phyloP scores from a whole-genome alignment of 257 asterid genomes.

The Solanum habrochaites region DNA sequence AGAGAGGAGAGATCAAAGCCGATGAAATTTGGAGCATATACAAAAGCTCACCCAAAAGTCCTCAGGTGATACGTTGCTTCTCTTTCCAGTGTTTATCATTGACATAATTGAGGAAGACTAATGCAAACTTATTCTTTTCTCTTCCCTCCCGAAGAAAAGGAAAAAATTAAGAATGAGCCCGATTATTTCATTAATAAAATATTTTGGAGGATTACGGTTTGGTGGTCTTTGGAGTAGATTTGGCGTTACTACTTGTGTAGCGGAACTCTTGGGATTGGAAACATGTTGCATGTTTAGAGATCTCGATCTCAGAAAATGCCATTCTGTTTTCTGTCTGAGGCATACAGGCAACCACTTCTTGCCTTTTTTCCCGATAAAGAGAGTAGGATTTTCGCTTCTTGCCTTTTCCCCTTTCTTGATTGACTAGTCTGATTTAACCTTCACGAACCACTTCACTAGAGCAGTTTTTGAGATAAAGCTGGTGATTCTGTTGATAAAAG shows the following conservation, averaged over 20 bases:
- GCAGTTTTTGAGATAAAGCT: neutral
- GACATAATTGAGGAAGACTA: neutral
- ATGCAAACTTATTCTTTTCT: neutral
- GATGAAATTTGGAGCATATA: constrained; percentile 78
- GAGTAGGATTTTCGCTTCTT: neutral
- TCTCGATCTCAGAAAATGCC: neutral
- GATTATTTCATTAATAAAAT: neutral
- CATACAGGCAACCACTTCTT: neutral
- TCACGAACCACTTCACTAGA: neutral
- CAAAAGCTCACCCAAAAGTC: constrained; percentile 45
- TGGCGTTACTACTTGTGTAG: neutral
- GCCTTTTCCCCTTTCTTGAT: neutral
- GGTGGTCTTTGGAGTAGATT: neutral
- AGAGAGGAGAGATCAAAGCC: constrained; percentile 78
- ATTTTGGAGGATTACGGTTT: neutral
- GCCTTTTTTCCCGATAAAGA: neutral
- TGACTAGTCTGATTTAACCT: neutral
- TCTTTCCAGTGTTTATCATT: neutral
- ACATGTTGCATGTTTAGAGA: neutral
- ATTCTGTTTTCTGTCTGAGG: neutral
- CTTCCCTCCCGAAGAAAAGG: neutral
- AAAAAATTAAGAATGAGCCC: neutral
- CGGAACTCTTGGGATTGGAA: neutral
- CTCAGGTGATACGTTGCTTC: constrained; percentile 48
- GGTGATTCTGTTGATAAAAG: neutral